Evolutionary conservation across 306 rosid genomes (phyloP).

Genomic region (Canavalia gladiata): DNA sequence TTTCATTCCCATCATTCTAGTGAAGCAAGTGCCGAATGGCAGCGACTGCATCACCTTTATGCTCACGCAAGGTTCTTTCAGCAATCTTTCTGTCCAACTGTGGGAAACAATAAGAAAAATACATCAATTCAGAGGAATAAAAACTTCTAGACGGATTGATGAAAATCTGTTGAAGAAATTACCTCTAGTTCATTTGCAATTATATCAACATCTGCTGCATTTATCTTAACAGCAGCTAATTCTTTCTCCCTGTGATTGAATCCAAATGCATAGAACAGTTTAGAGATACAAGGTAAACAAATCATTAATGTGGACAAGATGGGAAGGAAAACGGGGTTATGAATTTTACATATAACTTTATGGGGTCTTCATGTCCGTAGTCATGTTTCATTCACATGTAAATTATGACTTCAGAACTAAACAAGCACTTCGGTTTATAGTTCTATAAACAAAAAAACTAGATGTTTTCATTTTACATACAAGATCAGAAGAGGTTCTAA

Average conservation of each 20-base stretch:
- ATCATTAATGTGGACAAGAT: not conserved
- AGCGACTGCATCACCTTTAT: constrained; percentile 97
- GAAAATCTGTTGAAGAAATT: constrained; percentile 24
- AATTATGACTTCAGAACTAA: not conserved
- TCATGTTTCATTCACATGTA: constrained; percentile 11
- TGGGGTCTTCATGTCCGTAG: not conserved
- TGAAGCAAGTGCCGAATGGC: constrained; percentile 86
- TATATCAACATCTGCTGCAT: constrained; percentile 84
- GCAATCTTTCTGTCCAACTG: constrained; percentile 94
- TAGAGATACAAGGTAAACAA: constrained; percentile 8
- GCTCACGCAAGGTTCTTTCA: constrained; percentile 95
- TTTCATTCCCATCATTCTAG: constrained; percentile 40
- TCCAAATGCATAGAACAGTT: constrained; percentile 10
- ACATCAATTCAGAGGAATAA: constrained; percentile 2
- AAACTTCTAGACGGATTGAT: constrained; percentile 11
- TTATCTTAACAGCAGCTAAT: constrained; percentile 90
- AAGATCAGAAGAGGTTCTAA: not conserved
- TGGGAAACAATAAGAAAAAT: constrained; percentile 22
- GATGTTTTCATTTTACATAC: constrained; percentile 18
- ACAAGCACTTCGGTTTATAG: constrained; percentile 2
- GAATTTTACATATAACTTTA: not conserved
- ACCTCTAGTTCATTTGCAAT: constrained; percentile 94
- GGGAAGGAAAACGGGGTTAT: not conserved
- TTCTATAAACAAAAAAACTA: constrained; percentile 25
- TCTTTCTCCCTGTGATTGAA: constrained; percentile 79